A percentile compares a stretch with the other conserved stretches of the same genome.
Conservation (phyloP, 371 early-diverging fungal genomes). For the Cokeromyces recurvatus region DNA sequence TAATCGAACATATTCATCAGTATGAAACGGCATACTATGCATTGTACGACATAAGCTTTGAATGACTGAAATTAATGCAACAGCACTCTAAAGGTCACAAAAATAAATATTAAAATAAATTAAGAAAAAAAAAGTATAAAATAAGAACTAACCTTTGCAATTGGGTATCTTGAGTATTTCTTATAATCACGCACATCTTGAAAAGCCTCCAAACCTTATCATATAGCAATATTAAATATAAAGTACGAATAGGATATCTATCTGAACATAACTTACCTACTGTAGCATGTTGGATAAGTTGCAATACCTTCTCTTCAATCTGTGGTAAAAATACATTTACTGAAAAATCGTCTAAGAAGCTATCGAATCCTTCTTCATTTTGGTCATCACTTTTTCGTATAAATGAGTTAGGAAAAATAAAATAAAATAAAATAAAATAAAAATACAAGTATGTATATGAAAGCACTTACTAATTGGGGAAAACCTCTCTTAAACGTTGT, state of each 20-base stretch:
- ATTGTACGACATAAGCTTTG: conserved; percentile 70
- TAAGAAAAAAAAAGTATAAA: no score
- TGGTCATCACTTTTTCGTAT: conserved; percentile 28
- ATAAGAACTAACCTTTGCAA: conserved; percentile 53
- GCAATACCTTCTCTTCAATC: conserved; percentile 68
- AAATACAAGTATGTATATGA: no score
- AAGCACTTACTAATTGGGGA: conserved; percentile 53
- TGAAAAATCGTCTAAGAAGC: conserved; percentile 77
- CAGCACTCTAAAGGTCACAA: conserved; percentile 55
- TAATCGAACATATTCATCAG: conserved; percentile 75
- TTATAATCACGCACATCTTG: conserved; percentile 50
- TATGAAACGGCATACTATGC: conserved; percentile 70
- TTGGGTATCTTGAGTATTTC: conserved; percentile 44
- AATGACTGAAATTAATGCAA: conserved; percentile 56
- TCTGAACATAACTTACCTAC: no score
- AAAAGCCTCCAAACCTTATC: conserved; percentile 45
- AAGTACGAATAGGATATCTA: not conserved
- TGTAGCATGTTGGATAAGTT: conserved; percentile 62
- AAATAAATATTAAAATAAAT: not conserved
- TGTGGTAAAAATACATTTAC: conserved; percentile 71
- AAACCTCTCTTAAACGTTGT: conserved; percentile 49
- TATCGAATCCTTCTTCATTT: conserved; percentile 57
- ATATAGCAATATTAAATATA: not conserved
- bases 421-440: not conserved
- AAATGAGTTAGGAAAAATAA: not conserved